Evolutionary conservation across 306 rosid species (phyloP).

Genomic region (Cucumis cinereus): DNA sequence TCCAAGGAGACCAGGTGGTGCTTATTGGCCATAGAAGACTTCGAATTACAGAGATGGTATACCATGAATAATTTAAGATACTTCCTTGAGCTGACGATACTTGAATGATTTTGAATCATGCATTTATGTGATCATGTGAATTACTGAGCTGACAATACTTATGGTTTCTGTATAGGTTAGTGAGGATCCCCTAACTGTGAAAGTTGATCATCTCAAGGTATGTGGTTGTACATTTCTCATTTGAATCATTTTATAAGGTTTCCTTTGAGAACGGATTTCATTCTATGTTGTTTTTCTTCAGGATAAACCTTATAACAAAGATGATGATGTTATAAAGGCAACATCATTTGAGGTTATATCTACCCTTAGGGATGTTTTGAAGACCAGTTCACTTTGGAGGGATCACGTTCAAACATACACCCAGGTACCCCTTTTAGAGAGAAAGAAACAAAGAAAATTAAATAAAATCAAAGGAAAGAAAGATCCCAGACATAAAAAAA

Average conservation of each 20-base stretch:
- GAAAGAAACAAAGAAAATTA: neutral
- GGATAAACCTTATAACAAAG: conserved; percentile 87
- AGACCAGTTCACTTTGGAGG: conserved; percentile 98
- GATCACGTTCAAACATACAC: conserved; percentile 96
- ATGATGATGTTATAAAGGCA: conserved; percentile 88
- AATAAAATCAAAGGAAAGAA: neutral
- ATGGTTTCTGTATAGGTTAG: conserved; percentile 45
- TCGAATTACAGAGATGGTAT: conserved; percentile 85
- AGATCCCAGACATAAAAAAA: neutral
- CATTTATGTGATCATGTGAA: neutral
- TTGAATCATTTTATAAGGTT: conserved; percentile 1
- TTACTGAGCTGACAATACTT: neutral
- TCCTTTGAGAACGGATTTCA: neutral
- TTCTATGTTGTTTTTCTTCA: conserved; percentile 19
- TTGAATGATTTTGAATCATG: neutral
- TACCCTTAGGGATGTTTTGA: conserved; percentile 86
- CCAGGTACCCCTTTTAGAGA: conserved; percentile 34
- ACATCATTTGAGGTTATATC: conserved; percentile 96
- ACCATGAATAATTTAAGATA: conserved; percentile 1
- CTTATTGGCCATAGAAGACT: conserved; percentile 95
- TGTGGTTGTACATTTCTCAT: conserved; percentile 13
- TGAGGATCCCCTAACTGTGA: conserved; percentile 93
- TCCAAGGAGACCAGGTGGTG: conserved; percentile 82
- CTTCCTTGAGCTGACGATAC: neutral
- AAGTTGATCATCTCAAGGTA: conserved; percentile 99